A percentile compares a stretch with the other conserved stretches of the same genome.
These are phyloP conservation scores for Tylopilus sp. DNA, from an alignment of 768 basidiomycete genomes.

Conservation along the genomic window DNA sequence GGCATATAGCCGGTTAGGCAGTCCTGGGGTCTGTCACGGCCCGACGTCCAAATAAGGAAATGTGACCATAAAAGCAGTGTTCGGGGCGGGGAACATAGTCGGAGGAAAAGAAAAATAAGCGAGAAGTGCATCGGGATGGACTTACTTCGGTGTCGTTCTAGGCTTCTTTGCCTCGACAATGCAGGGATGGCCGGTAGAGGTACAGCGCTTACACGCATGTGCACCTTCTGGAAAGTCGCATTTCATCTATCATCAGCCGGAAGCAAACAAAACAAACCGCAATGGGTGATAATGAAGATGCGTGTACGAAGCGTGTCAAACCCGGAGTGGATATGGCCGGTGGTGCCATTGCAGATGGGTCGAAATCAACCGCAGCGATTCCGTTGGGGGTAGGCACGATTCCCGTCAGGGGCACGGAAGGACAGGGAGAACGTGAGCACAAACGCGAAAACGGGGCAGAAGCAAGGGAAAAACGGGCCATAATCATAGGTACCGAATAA, in stretches of 20 bases:
- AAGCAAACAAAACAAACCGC: constrained; percentile 11
- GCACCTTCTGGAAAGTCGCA: constrained; percentile 74
- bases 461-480: constrained; percentile 3
- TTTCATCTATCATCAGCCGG: constrained; percentile 61
- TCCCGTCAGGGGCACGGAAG: constrained; percentile 5
- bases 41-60: constrained; percentile 26
- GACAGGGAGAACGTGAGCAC: constrained; percentile 1
- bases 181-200: constrained; percentile 67
- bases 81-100: constrained; percentile 4
- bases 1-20: constrained; percentile 7
- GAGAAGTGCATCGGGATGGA: constrained; percentile 24
- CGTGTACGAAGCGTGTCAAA: background rate
- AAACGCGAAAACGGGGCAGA: background rate
- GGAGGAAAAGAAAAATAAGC: background rate
- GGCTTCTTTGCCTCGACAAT: constrained; percentile 83
- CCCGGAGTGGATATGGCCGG: constrained; percentile 2
- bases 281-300: constrained; percentile 3
- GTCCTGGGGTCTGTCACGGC: constrained; percentile 18
- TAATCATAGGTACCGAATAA: constrained; percentile 16
- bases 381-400: constrained; percentile 7
- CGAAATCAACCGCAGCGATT: constrained; percentile 6
- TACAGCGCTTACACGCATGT: constrained; percentile 78
- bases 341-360: constrained; percentile 7
- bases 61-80: constrained; percentile 27
- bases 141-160: constrained; percentile 78